Conservation (phyloP, 1,139 yeast genomes). For the Lodderomyces oxycetoniae region DNA sequence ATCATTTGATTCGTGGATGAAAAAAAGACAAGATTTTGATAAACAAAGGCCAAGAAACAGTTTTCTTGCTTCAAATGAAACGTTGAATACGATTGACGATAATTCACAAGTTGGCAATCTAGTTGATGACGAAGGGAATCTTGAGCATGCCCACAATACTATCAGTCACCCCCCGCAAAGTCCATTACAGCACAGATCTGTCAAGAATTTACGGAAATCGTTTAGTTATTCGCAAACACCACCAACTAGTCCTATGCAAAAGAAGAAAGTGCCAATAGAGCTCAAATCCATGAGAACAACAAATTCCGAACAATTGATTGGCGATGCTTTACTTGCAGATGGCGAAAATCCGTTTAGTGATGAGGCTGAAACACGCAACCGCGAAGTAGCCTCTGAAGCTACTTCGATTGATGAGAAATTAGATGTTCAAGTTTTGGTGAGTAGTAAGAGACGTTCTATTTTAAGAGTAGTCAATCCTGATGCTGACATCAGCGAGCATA, state of each 20-base stretch:
- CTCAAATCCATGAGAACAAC: constrained; percentile 11
- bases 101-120: constrained; percentile 5
- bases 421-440: constrained; percentile 71
- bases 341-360: constrained; percentile 2
- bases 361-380: constrained; percentile 4
- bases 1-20: constrained; percentile 49
- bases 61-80: constrained; percentile 25
- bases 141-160: too few relatives aligned
- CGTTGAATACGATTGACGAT: constrained; percentile 16
- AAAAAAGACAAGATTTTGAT: constrained; percentile 48
- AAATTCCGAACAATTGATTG: constrained; percentile 12
- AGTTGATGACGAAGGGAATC: too few relatives aligned
- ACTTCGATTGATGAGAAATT: constrained; percentile 39
- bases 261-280: constrained; percentile 10
- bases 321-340: constrained; percentile 9
- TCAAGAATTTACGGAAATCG: constrained; percentile 15
- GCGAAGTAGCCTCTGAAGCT: constrained; percentile 15
- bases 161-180: too few relatives aligned
- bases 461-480: constrained; percentile 67
- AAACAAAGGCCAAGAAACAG: constrained; percentile 21
- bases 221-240: constrained; percentile 20
- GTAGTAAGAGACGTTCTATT: constrained; percentile 62
- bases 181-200: constrained; percentile 8
- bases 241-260: constrained; percentile 12
- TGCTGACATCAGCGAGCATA: too few relatives aligned